phyloP scores from a whole-genome alignment of 108 stramenopile species.

The Nitzschia sp. region DNA sequence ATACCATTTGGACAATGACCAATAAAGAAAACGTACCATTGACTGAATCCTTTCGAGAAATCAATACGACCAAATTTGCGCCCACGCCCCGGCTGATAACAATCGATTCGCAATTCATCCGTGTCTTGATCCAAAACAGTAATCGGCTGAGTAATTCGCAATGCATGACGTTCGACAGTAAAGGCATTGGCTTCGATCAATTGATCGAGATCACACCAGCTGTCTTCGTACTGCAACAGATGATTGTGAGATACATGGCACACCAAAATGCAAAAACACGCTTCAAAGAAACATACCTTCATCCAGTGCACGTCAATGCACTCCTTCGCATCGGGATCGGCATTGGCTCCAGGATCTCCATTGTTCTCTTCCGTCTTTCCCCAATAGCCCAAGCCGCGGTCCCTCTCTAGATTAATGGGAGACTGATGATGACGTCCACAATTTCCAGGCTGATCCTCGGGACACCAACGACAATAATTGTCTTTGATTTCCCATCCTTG shows the following conservation, averaged over 20 bases:
- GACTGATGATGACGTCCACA: conserved; percentile 44
- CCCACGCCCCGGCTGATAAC: conserved; percentile 7
- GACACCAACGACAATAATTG: conserved; percentile 44
- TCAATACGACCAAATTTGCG: conserved; percentile 41
- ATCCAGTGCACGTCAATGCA: conserved; percentile 56
- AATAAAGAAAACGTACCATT: conserved; percentile 18
- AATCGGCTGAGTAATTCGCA: conserved; percentile 39
- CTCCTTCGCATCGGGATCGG: conserved; percentile 21
- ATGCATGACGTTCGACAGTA: conserved; percentile 47
- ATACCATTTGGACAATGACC: no score
- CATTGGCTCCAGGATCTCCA: background rate
- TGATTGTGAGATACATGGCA: background rate
- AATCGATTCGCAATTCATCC: conserved; percentile 25
- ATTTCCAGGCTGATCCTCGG: conserved; percentile 18
- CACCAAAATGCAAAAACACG: background rate
- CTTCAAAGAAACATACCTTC: conserved; percentile 23
- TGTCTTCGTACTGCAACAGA: conserved; percentile 15
- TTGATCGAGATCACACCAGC: conserved; percentile 34
- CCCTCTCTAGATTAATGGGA: conserved; percentile 39
- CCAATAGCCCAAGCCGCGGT: conserved; percentile 22
- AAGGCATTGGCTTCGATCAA: conserved; percentile 31
- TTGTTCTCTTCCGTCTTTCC: background rate
- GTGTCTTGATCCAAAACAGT: conserved; percentile 13
- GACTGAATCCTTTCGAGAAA: conserved; percentile 48
- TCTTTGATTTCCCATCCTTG: conserved; percentile 23